phyloP scores from a whole-genome alignment of 257 asterid genomes.

The Ligustrum vulgare region DNA sequence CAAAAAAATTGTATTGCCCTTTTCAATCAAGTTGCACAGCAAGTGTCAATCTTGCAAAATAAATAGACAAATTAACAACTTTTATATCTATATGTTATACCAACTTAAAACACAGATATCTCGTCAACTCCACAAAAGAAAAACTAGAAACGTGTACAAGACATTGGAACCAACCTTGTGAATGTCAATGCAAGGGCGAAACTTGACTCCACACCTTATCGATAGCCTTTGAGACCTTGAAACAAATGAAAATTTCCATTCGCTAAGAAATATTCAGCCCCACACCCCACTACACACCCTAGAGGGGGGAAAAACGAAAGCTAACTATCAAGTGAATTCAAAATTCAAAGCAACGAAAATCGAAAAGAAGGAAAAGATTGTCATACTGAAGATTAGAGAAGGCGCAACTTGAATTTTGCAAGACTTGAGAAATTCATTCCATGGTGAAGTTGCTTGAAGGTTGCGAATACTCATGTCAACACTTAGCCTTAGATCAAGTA shows the following conservation, averaged over 20 bases:
- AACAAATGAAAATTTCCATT: constrained; percentile 18
- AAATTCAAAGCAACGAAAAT: background rate
- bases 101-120: background rate
- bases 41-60: background rate
- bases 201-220: constrained; percentile 58
- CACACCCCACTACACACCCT: background rate
- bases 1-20: background rate
- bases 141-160: background rate
- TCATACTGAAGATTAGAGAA: constrained; percentile 37
- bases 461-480: constrained; percentile 44
- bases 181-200: constrained; percentile 98
- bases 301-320: too few relatives aligned
- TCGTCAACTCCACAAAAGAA: background rate
- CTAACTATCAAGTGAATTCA: background rate
- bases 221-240: constrained; percentile 52
- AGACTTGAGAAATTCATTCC: constrained; percentile 33
- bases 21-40: background rate
- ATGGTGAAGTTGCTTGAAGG: constrained; percentile 37
- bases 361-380: background rate
- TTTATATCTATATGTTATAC: background rate
- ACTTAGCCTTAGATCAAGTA: constrained; percentile 7
- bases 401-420: constrained; percentile 31
- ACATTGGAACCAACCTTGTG: constrained; percentile 70
- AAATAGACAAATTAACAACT: background rate
- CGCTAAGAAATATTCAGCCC: background rate